Percentiles rank a stretch among this genome's conserved stretches.
These are phyloP conservation scores for Aphanomyces stellatus DNA, from an alignment of 352 stramenopile species.

Conservation along the genomic window DNA sequence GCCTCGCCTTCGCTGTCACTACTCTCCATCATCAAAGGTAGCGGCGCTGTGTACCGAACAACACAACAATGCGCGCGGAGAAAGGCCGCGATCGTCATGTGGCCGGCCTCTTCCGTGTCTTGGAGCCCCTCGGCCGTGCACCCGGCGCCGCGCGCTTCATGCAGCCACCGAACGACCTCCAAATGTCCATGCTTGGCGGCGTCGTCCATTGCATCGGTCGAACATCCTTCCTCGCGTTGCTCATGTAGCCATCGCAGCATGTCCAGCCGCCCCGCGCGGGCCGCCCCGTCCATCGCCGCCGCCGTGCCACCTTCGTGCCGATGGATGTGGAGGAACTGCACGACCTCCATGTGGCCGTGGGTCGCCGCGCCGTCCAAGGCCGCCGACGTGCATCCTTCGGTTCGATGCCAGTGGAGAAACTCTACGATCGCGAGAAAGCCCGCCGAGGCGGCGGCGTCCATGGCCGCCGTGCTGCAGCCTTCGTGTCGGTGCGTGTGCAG, in stretches of 20 bases:
- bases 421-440: constrained; percentile 9
- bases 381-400: not conserved
- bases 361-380: constrained; percentile 15
- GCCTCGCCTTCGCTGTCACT: not conserved
- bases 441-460: constrained; percentile 7
- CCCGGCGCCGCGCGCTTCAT: not conserved
- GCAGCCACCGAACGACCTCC: constrained; percentile 18
- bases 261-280: constrained; percentile 1
- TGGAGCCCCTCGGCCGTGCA: not conserved
- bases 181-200: constrained; percentile 19
- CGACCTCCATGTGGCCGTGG: constrained; percentile 16
- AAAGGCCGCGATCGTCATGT: not conserved
- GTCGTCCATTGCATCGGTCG: constrained; percentile 19
- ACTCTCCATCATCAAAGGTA: not conserved
- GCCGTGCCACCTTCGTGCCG: constrained; percentile 12
- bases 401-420: constrained; percentile 7
- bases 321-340: constrained; percentile 17
- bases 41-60: not conserved
- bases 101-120: not conserved
- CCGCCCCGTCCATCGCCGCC: constrained; percentile 8
- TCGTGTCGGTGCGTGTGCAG: constrained; percentile 14
- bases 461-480: constrained; percentile 7
- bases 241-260: constrained; percentile 14
- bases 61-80: not conserved
- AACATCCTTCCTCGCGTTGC: constrained; percentile 12